Evolutionary conservation across 768 basidiomycete species (phyloP).

Genomic region (Tricholoma hemisulphureum): DNA sequence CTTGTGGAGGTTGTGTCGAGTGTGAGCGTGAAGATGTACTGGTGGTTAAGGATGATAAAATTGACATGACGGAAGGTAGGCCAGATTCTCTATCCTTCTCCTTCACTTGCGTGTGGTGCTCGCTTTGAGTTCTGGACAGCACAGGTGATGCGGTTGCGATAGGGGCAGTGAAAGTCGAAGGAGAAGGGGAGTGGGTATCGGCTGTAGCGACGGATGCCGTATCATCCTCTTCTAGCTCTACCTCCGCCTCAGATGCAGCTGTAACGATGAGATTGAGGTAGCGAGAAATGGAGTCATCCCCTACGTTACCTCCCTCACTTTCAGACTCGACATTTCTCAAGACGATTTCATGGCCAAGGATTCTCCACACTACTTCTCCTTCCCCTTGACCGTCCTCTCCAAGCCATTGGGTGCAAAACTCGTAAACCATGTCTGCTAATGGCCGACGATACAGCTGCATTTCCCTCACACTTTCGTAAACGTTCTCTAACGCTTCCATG

Average conservation of each 20-base stretch:
- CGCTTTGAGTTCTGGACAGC: constrained; percentile 58
- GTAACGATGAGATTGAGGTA: constrained; percentile 43
- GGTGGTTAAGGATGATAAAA: constrained; percentile 60
- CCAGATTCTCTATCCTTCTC: constrained; percentile 44
- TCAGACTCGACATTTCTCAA: constrained; percentile 46
- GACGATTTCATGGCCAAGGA: constrained; percentile 70
- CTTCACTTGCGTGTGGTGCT: constrained; percentile 38
- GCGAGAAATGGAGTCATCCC: constrained; percentile 20
- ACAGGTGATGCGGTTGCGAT: constrained; percentile 48
- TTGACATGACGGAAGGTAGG: constrained; percentile 60
- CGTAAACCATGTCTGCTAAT: constrained; percentile 52
- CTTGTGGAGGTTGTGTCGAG: constrained; percentile 42
- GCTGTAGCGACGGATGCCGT: constrained; percentile 37
- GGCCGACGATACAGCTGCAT: constrained; percentile 62
- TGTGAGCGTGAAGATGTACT: constrained; percentile 57
- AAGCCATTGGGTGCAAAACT: constrained; percentile 34
- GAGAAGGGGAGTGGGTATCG: constrained; percentile 39
- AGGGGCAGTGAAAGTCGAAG: constrained; percentile 24
- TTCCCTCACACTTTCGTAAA: constrained; percentile 68
- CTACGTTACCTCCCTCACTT: constrained; percentile 15
- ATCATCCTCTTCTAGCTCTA: constrained; percentile 44
- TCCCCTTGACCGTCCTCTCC: constrained; percentile 33
- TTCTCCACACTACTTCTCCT: constrained; percentile 50
- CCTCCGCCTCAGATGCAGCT: constrained; percentile 34
- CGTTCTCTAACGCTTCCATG: constrained; percentile 54